Conservation (phyloP, 805 yeast genomes). For the Kazachstania psychrophila region DNA sequence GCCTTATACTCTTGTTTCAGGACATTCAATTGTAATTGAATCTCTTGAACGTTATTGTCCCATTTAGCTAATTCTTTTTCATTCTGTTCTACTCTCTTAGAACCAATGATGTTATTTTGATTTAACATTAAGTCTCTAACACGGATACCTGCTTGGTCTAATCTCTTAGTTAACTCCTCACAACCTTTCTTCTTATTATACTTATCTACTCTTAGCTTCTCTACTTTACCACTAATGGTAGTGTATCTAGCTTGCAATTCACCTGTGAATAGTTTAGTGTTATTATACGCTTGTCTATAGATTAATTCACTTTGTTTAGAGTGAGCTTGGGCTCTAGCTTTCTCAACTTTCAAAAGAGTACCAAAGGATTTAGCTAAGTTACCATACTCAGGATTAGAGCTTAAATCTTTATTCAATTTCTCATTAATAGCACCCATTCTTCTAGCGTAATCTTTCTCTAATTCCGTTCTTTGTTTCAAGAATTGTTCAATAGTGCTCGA, state of each 20-base stretch:
- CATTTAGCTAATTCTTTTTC: conserved; percentile 25
- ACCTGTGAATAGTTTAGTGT: conserved; percentile 20
- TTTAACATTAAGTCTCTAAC: conserved; percentile 26
- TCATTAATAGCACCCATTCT: conserved; percentile 27
- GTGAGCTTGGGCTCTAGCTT: conserved; percentile 23
- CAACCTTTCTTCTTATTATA: conserved; percentile 23
- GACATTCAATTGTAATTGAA: conserved; percentile 21
- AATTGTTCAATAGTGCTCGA: conserved; percentile 20
- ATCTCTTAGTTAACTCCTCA: conserved; percentile 19
- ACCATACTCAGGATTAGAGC: conserved; percentile 23
- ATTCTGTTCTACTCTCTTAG: conserved; percentile 21
- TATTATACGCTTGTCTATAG: conserved; percentile 18
- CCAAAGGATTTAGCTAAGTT: conserved; percentile 15
- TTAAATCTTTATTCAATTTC: conserved; percentile 19
- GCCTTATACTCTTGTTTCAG: conserved; percentile 27
- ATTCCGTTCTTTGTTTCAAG: conserved; percentile 25
- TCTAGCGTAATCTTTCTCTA: conserved; percentile 28
- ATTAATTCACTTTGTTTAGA: conserved; percentile 26
- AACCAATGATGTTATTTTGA: conserved; percentile 25
- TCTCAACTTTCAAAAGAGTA: conserved; percentile 16
- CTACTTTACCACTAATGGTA: conserved; percentile 24
- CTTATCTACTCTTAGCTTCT: conserved; percentile 24
- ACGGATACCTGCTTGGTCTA: conserved; percentile 19
- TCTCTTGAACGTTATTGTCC: conserved; percentile 21
- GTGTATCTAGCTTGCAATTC: conserved; percentile 23